Conservation (phyloP, 441 rosid genomes). For the Bocquillonia castaneifolia region DNA sequence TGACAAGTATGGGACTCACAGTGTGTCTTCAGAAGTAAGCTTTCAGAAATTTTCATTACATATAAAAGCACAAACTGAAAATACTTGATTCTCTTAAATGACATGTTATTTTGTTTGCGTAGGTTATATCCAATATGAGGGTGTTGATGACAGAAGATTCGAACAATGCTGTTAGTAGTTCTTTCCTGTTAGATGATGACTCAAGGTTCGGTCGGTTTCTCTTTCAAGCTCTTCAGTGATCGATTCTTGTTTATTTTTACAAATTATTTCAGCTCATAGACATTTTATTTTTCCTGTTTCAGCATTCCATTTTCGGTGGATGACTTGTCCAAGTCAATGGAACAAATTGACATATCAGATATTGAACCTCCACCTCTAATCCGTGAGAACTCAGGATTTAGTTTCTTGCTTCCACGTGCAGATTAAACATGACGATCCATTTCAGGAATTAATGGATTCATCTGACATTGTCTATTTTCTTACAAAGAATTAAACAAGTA, state of each 20-base stretch:
- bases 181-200: conserved; percentile 93
- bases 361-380: conserved; percentile 89
- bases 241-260: neutral
- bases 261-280: neutral
- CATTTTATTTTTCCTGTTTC: conserved; percentile 23
- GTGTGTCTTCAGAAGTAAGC: conserved; percentile 92
- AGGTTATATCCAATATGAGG: conserved; percentile 96
- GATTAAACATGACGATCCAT: conserved; percentile 25
- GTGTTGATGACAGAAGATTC: conserved; percentile 98
- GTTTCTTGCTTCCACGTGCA: conserved; percentile 79
- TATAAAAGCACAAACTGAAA: neutral
- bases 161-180: conserved; percentile 90
- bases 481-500: neutral
- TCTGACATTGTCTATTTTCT: neutral
- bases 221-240: neutral
- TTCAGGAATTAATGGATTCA: neutral
- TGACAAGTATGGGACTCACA: conserved; percentile 95
- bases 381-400: conserved; percentile 81
- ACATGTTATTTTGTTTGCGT: neutral
- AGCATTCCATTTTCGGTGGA: conserved; percentile 99
- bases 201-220: conserved; percentile 68
- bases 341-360: conserved; percentile 78
- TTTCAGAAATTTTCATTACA: conserved; percentile 21
- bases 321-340: conserved; percentile 92
- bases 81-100: neutral